Evolutionary conservation across 108 stramenopile species (phyloP).

Genomic region (Cylindrotheca fusiformis): DNA sequence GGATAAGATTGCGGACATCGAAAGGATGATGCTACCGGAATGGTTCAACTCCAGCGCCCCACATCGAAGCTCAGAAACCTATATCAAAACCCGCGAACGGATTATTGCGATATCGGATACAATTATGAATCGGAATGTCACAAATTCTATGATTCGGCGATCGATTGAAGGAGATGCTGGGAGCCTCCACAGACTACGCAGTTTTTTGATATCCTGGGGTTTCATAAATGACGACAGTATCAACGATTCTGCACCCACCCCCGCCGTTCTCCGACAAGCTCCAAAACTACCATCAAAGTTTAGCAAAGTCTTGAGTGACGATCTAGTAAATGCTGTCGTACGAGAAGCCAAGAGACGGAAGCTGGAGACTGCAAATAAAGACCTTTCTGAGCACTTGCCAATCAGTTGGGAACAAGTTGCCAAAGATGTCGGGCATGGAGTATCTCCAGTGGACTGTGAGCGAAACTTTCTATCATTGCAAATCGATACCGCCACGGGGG

Average conservation of each 20-base stretch:
- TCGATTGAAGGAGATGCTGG: slow-evolving; percentile 76
- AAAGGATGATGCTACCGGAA: slow-evolving; percentile 70
- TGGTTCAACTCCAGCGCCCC: slow-evolving; percentile 81
- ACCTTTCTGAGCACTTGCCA: not conserved
- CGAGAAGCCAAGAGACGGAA: slow-evolving; percentile 43
- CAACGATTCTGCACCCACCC: slow-evolving; percentile 78
- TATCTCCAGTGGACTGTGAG: slow-evolving; percentile 62
- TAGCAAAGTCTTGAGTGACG: slow-evolving; percentile 11
- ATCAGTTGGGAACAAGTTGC: slow-evolving; percentile 77
- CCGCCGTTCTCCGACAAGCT: slow-evolving; percentile 44
- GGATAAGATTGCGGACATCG: slow-evolving; percentile 57
- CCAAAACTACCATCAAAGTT: slow-evolving; percentile 24
- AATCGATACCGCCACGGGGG: slow-evolving; percentile 12
- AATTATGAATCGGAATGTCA: slow-evolving; percentile 59
- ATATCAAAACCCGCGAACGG: slow-evolving; percentile 56
- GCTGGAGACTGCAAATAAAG: not conserved
- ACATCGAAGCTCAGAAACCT: slow-evolving; percentile 65
- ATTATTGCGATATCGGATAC: slow-evolving; percentile 56
- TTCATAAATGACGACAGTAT: slow-evolving; percentile 67
- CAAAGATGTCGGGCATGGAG: slow-evolving; percentile 47
- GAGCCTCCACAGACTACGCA: slow-evolving; percentile 67
- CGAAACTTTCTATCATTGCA: slow-evolving; percentile 53
- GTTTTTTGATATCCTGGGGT: slow-evolving; percentile 60
- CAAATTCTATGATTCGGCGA: slow-evolving; percentile 64
- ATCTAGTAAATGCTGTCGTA: slow-evolving; percentile 36